Conservation (phyloP, 495 filamentous ascomycete species). For the Xylaria grammica region DNA sequence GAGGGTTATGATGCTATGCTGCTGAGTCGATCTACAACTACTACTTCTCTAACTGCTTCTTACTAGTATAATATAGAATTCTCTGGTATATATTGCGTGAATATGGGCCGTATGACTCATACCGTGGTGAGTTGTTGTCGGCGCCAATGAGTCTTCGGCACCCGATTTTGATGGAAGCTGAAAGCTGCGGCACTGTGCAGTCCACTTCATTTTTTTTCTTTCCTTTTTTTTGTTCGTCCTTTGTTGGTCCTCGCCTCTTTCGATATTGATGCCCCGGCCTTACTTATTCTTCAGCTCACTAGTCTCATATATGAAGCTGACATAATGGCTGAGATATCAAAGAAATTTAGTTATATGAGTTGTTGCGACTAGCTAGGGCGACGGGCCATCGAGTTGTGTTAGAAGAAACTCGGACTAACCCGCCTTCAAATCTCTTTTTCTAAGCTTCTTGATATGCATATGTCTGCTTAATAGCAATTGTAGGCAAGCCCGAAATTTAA, state of each 20-base stretch:
- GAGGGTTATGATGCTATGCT: background rate
- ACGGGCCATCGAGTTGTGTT: no score
- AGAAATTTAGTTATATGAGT: no score
- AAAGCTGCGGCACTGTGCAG: background rate
- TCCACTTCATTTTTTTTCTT: background rate
- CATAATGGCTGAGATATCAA: background rate
- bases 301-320: background rate
- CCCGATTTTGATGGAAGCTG: background rate
- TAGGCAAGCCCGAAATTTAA: no score
- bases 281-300: no score
- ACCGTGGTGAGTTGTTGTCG: slow-evolving; percentile 1
- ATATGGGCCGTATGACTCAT: slow-evolving; percentile 13
- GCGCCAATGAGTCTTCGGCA: background rate
- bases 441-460: no score
- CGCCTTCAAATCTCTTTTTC: no score
- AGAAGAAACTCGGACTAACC: no score
- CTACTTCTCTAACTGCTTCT: background rate
- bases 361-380: no score
- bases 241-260: background rate
- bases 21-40: no score
- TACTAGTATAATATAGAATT: background rate
- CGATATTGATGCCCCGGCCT: background rate
- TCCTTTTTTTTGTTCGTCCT: background rate
- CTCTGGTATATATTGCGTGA: background rate
- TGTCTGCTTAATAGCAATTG: no score